Evolutionary conservation across 345 rosid species (phyloP).

Genomic region (Euclidium syriacum): DNA sequence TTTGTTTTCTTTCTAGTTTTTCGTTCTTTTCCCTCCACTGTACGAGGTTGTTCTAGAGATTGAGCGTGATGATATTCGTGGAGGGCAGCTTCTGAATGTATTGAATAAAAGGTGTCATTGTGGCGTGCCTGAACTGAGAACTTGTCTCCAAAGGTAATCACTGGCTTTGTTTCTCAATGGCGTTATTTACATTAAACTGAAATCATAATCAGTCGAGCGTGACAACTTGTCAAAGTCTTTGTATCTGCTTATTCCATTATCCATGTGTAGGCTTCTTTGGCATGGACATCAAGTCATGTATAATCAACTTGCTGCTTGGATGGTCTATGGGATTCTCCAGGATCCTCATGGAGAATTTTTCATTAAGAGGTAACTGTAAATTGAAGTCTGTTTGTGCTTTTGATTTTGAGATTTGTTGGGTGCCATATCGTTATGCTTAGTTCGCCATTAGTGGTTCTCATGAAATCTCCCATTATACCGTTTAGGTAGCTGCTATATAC

Average conservation of each 20-base stretch:
- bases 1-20: conserved; percentile 50
- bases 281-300: conserved; percentile 96
- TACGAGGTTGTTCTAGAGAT: conserved; percentile 86
- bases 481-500: neutral
- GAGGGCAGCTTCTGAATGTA: conserved; percentile 86
- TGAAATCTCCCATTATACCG: neutral
- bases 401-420: neutral
- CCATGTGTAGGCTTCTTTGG: conserved; percentile 80
- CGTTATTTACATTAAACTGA: neutral
- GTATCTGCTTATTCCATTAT: neutral
- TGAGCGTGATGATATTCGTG: conserved; percentile 85
- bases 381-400: neutral
- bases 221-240: neutral
- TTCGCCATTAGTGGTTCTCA: neutral
- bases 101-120: conserved; percentile 86
- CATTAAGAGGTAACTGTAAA: conserved; percentile 54
- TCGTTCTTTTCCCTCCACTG: conserved; percentile 77
- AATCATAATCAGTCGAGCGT: neutral
- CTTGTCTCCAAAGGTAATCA: conserved; percentile 84
- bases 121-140: conserved; percentile 93
- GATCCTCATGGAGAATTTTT: conserved; percentile 92
- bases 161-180: neutral
- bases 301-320: conserved; percentile 94
- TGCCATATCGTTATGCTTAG: neutral
- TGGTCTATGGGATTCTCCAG: conserved; percentile 96